Evolutionary conservation across 2,329 filamentous ascomycete genomes (phyloP), one percentile per base, ranked within the genome.

Genomic region (Clarireedia paspali): DNA sequence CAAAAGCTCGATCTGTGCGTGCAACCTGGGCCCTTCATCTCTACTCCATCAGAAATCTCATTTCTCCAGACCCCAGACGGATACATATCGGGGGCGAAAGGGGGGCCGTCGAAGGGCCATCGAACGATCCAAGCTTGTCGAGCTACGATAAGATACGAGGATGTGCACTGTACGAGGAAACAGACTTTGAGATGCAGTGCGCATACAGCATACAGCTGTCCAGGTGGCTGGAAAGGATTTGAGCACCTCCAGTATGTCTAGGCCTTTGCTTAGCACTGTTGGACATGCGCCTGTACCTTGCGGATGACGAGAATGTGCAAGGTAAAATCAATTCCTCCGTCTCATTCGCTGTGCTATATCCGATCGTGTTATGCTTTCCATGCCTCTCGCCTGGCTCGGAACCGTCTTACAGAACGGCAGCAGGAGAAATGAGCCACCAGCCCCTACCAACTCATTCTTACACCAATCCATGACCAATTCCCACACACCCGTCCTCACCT

Each of bases 61-160:
- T 26, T 53, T 53, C 51, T 53, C 51, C 51, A 48, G 51, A 53
- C 51, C 51, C 51, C 51, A 23, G 51, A 53, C 51, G 51, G 51
- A 23, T 53, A 53, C 51, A 53, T 53, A 53, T 53, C 51, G 27
- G n/a, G 17, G 9, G 17, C 15, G 6, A 36, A 36, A 36, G 27
- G 20, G 17, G 20, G 51, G 30, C 34, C 51, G 47, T 34, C 20
- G 20, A n/a, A 42, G 20, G 51, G 30, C 34, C 51, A 53, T 34
- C 20, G 20, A 14, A 42, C 30, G 51, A 48, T 53, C 51, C 30
- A 53, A 53, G 51, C 51, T 53, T 26, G 44, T 47, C n/a, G 30
- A n/a, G 27, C 12, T 12, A 48, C 30, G 50, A 47, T 53, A 24
- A 34, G 34, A 48, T 45, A 38, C 20, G 50, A 52, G 34, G 34